Evolutionary conservation across 305 asterid genomes (phyloP), one percentile per base, ranked within the genome.

Genomic region (Fraxinus velutina): DNA sequence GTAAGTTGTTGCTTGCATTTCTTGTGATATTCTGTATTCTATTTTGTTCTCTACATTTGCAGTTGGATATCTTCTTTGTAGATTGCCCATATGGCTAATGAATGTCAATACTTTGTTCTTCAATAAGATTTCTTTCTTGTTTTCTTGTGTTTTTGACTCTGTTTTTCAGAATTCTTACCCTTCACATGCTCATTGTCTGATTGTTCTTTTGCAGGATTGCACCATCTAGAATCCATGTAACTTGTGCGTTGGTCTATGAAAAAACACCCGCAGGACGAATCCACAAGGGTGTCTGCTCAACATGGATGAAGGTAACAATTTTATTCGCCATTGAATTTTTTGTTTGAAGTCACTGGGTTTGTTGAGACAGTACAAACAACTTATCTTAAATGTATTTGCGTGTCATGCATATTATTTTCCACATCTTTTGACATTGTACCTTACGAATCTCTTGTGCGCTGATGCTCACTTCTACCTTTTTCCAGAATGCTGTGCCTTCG

Each of bases 201-300:
- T 85, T 81, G 5, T 42, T 79, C 55, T 78, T 83, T 30, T 52
- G 83, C 88, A 96, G 99, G 90, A 88, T 92, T 76, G 93, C 91
- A 17, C 86, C 91, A 24, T 79, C 90, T 21, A 92, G 98, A 89
- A 92, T 96, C 80, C 98, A 94, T n/a, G 98, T 94, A 24, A 94
- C 99, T 44, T 96, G 98, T 86, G 95, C 99, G 15, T 87, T 96
- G 85, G 99, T 96, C 68, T 78, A 89, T 71, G 99, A 94, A 85
- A 91, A 90, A 89, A 94, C 91, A 30, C 98, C 97, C 5, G 77
- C 96, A 3, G 99, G 99, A 83, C 83, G 97, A 76, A 81, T 96
- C 83, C 98, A 96, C 90, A 94, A 90, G 90, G 99, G 99, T 79
- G 88, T 96, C 64, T 93, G 98, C 88, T 96, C 99, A n/a, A 96